Conservation (phyloP, 1,284 basidiomycete genomes). For the Boletus semigastroideus region DNA sequence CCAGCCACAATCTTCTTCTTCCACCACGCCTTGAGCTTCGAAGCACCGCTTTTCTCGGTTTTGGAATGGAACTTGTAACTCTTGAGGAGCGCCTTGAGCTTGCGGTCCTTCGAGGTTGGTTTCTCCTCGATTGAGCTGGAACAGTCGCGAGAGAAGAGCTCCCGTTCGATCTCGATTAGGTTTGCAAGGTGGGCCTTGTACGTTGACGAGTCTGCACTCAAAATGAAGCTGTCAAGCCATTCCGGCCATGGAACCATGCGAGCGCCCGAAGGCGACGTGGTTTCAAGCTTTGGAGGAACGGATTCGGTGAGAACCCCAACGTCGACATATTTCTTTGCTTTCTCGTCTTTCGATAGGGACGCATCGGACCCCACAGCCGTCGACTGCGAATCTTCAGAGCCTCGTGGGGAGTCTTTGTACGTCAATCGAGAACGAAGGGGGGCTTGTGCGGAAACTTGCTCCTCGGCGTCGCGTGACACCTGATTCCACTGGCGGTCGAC, state of each 20-base stretch:
- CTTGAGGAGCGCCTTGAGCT: conserved; percentile 38
- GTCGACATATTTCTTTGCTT: conserved; percentile 23
- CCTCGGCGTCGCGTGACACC: conserved; percentile 44
- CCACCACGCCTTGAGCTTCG: conserved; percentile 61
- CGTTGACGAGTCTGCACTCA: conserved; percentile 35
- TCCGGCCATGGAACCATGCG: conserved; percentile 39
- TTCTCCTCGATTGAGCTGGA: conserved; percentile 31
- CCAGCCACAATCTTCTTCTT: conserved; percentile 51
- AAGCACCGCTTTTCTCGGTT: conserved; percentile 37
- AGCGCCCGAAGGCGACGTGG: conserved; percentile 23
- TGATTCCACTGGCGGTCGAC: conserved; percentile 40
- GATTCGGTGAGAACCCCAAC: conserved; percentile 25
- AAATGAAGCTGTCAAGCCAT: conserved; percentile 38
- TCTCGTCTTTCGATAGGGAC: conserved; percentile 19
- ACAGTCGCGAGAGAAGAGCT: conserved; percentile 31
- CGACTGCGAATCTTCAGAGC: conserved; percentile 56
- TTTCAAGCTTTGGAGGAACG: conserved; percentile 19
- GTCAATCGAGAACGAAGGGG: conserved; percentile 24
- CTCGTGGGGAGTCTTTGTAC: conserved; percentile 37
- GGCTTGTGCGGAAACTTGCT: conserved; percentile 30
- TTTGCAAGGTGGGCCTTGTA: conserved; percentile 38
- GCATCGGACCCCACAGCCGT: conserved; percentile 41
- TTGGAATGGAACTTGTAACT: conserved; percentile 41
- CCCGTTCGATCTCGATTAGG: conserved; percentile 40
- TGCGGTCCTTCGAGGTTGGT: conserved; percentile 33